Percentiles rank a stretch among this genome's conserved stretches.
phyloP scores from a whole-genome alignment of 2,329 filamentous ascomycete species.

The Xylariales sp. region DNA sequence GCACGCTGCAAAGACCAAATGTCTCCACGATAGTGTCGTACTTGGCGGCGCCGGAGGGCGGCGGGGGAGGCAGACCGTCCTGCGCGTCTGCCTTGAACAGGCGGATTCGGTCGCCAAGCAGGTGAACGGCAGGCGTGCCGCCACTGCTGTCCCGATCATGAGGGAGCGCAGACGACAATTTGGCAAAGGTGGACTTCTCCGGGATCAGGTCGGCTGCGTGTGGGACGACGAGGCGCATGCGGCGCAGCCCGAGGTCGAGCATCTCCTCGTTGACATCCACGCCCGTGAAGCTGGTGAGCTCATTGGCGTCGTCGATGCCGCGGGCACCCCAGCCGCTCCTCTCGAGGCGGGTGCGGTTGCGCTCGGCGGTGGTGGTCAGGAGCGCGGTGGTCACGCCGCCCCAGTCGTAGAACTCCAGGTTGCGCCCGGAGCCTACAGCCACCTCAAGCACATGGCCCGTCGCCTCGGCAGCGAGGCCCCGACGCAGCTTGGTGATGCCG shows the following conservation, averaged over 20 bases:
- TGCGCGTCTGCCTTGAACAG: slow-evolving; percentile 46
- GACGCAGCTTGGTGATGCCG: slow-evolving; percentile 49
- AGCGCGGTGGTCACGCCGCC: slow-evolving; percentile 20
- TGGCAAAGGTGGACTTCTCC: slow-evolving; percentile 20
- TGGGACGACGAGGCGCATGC: slow-evolving; percentile 40
- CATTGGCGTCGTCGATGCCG: slow-evolving; percentile 9
- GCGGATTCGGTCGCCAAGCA: slow-evolving; percentile 38
- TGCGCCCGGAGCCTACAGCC: slow-evolving; percentile 59
- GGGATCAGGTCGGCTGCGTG: slow-evolving; percentile 35
- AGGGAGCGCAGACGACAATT: no score
- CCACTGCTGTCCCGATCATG: no score
- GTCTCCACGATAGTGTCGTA: slow-evolving; percentile 63
- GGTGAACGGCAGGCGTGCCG: slow-evolving; percentile 19
- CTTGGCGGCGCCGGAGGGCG: slow-evolving; percentile 32
- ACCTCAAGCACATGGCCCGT: slow-evolving; percentile 58
- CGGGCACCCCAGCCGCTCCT: slow-evolving; percentile 8
- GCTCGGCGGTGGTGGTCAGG: slow-evolving; percentile 11
- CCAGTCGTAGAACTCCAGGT: slow-evolving; percentile 57
- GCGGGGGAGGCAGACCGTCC: slow-evolving; percentile 33
- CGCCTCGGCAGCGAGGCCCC: slow-evolving; percentile 41
- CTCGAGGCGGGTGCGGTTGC: slow-evolving; percentile 13
- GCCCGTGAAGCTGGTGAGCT: slow-evolving; percentile 54
- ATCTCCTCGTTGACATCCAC: slow-evolving; percentile 58
- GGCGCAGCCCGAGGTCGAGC: slow-evolving; percentile 52
- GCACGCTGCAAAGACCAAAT: slow-evolving; percentile 61